Evolutionary conservation across 139 green algal species (phyloP).

Genomic region (Microglena sp.): DNA sequence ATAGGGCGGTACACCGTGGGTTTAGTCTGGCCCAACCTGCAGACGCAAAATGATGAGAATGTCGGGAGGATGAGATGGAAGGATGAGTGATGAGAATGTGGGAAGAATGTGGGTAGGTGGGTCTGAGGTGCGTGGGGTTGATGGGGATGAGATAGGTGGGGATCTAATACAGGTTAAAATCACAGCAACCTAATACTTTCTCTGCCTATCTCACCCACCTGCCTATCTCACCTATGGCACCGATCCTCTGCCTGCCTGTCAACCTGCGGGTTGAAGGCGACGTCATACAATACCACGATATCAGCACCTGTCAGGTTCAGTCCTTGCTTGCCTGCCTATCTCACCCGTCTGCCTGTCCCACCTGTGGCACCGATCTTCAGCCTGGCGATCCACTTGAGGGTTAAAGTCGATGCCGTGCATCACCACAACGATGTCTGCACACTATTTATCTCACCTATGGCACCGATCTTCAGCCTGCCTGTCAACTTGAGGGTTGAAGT

Average conservation of each 20-base stretch:
- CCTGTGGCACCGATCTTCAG: constrained; percentile 35
- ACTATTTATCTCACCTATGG: constrained; percentile 5
- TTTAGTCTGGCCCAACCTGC: constrained; percentile 74
- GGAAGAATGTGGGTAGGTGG: neutral
- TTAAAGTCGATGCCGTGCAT: too few relatives aligned
- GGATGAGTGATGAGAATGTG: neutral
- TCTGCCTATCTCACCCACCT: neutral
- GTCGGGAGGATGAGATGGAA: neutral
- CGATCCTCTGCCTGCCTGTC: constrained; percentile 57
- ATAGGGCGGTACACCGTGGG: constrained; percentile 78
- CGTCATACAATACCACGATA: constrained; percentile 89
- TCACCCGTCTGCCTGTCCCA: neutral
- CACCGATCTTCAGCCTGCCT: constrained; percentile 48
- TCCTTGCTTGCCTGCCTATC: constrained; percentile 71
- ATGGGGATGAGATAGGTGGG: neutral
- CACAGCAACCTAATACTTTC: neutral
- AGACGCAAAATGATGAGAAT: constrained; percentile 3
- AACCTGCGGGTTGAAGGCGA: constrained; percentile 89
- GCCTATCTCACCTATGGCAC: constrained; percentile 8
- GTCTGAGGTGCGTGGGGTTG: neutral
- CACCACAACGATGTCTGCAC: too few relatives aligned
- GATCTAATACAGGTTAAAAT: neutral
- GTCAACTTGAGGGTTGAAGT: constrained; percentile 88
- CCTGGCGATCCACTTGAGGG: constrained; percentile 65
- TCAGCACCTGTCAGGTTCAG: constrained; percentile 91